A percentile compares a stretch with the other conserved stretches of the same genome.
Conservation (phyloP, 257 asterid species). For the Primulina huaijiensis region DNA sequence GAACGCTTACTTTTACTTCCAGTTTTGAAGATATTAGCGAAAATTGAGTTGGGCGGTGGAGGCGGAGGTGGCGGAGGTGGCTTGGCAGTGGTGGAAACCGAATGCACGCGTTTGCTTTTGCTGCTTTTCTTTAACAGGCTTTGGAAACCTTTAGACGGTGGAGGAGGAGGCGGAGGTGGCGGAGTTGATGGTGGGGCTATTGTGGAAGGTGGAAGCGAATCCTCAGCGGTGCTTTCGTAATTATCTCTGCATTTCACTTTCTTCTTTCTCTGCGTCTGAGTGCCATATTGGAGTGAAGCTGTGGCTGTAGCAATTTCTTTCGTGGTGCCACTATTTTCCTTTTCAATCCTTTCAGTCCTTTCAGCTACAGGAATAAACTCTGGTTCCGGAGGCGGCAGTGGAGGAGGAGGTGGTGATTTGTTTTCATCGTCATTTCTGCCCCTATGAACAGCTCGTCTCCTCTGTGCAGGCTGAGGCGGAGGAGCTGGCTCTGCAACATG, state of each 20-base stretch:
- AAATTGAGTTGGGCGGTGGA: slow-evolving; percentile 46
- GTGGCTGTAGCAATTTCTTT: slow-evolving; percentile 69
- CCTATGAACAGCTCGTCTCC: slow-evolving; percentile 49
- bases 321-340: slow-evolving; percentile 58
- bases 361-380: slow-evolving; percentile 27
- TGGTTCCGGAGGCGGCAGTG: slow-evolving; percentile 1
- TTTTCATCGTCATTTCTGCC: slow-evolving; percentile 34
- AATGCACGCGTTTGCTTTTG: not conserved
- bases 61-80: slow-evolving; percentile 58
- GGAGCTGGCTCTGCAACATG: slow-evolving; percentile 32
- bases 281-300: slow-evolving; percentile 51
- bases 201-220: slow-evolving; percentile 39
- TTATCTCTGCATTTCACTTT: slow-evolving; percentile 43
- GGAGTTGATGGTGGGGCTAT: slow-evolving; percentile 40
- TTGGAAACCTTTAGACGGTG: slow-evolving; percentile 27
- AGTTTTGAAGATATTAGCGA: slow-evolving; percentile 68
- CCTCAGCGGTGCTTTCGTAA: slow-evolving; percentile 40
- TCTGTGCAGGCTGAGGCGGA: slow-evolving; percentile 20
- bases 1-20: slow-evolving; percentile 59
- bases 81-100: not conserved
- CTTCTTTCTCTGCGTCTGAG: slow-evolving; percentile 55
- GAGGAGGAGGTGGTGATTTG: slow-evolving; percentile 30
- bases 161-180: slow-evolving; percentile 55
- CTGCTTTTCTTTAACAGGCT: not conserved
- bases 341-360: slow-evolving; percentile 27